Conservation (phyloP, 148 eudicot genomes). For the Talinum fruticosum region DNA sequence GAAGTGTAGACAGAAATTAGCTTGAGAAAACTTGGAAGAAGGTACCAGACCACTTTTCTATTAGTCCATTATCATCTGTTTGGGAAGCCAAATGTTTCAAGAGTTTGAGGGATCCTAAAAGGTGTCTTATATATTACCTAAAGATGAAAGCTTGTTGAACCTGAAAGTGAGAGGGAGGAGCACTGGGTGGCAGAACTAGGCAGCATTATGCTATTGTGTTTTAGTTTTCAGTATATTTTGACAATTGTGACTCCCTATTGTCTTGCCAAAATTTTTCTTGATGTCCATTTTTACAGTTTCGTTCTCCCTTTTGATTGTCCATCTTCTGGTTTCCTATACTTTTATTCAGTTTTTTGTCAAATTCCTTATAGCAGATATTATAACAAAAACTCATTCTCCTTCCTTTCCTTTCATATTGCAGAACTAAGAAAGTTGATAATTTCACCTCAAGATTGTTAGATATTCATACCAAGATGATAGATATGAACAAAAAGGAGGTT, state of each 20-base stretch:
- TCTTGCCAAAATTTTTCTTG: not conserved
- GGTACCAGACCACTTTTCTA: not conserved
- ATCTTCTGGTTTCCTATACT: not conserved
- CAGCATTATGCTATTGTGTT: not conserved
- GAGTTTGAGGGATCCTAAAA: no score
- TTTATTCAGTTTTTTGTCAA: not conserved
- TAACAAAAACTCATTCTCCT: constrained; percentile 1
- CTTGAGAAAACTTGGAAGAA: not conserved
- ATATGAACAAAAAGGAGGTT: constrained; percentile 77
- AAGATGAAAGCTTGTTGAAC: not conserved
- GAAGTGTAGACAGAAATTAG: not conserved
- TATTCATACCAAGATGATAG: constrained; percentile 87
- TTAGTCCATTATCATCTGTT: not conserved
- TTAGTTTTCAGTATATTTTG: not conserved
- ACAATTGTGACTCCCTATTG: not conserved
- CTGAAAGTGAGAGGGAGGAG: not conserved
- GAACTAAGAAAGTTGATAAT: constrained; percentile 76
- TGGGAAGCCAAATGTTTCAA: not conserved
- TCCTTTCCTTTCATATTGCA: constrained; percentile 31
- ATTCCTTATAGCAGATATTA: not conserved
- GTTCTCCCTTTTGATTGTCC: not conserved
- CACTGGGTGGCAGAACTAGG: not conserved
- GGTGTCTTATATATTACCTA: not conserved
- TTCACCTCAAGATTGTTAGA: constrained; percentile 88
- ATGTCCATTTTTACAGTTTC: not conserved